Evolutionary conservation across 106 monocot genomes (phyloP).

Genomic region (Acorus calamus): DNA sequence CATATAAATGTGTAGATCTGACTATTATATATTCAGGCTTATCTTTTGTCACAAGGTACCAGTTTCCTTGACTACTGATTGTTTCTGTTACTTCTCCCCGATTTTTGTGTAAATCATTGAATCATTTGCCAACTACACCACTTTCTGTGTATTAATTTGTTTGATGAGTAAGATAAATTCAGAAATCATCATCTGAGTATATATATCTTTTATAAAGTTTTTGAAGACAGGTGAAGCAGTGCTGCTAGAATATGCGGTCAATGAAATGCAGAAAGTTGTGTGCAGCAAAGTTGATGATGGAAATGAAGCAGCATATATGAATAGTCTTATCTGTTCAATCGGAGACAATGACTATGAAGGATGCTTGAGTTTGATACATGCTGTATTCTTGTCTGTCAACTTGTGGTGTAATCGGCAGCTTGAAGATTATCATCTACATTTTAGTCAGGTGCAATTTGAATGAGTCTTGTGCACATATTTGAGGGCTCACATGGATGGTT

Average conservation of each 20-base stretch:
- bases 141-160: too few relatives aligned
- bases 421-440: conserved; percentile 64
- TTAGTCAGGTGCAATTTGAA: conserved; percentile 36
- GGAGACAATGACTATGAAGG: conserved; percentile 21
- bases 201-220: conserved; percentile 35
- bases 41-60: too few relatives aligned
- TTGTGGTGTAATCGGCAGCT: conserved; percentile 48
- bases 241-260: conserved; percentile 30
- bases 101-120: too few relatives aligned
- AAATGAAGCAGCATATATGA: conserved; percentile 29
- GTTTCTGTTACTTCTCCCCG: too few relatives aligned
- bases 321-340: conserved; percentile 43
- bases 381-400: conserved; percentile 39
- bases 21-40: too few relatives aligned
- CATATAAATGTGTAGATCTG: too few relatives aligned
- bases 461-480: not conserved
- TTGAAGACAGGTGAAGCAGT: conserved; percentile 39
- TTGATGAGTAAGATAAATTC: not conserved
- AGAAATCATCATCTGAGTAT: not conserved
- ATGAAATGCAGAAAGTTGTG: conserved; percentile 25
- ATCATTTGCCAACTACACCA: too few relatives aligned
- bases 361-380: conserved; percentile 38
- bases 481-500: too few relatives aligned
- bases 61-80: too few relatives aligned
- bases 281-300: conserved; percentile 15